Conservation (phyloP, 345 rosid genomes). For the Lagerstroemia speciosa region DNA sequence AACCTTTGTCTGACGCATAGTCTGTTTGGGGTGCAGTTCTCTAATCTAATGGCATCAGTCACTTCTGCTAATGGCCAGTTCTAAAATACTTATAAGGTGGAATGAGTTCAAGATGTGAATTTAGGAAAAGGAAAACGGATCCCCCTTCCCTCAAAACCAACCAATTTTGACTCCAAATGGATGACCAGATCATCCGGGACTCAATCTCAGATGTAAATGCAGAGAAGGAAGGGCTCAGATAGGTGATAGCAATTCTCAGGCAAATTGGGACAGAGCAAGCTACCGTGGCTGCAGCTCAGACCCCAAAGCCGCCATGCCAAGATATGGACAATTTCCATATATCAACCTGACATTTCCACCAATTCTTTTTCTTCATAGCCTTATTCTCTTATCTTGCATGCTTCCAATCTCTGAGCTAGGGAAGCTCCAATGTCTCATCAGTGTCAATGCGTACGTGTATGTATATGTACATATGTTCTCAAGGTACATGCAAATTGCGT, state of each 20-base stretch:
- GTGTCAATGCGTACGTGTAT: neutral
- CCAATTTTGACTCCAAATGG: neutral
- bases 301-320: neutral
- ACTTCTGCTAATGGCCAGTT: constrained; percentile 37
- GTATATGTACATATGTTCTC: neutral
- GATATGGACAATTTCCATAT: neutral
- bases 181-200: too few species aligned
- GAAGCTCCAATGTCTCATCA: neutral
- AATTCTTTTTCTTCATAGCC: neutral
- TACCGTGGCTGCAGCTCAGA: neutral
- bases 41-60: constrained; percentile 43
- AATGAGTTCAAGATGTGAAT: constrained; percentile 7
- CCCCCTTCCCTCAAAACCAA: neutral
- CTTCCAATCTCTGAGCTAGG: neutral
- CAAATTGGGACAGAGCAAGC: neutral
- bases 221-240: neutral
- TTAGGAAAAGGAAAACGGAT: neutral
- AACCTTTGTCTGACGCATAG: constrained; percentile 85
- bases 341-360: neutral
- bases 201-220: too few species aligned
- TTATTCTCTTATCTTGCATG: neutral
- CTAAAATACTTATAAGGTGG: constrained; percentile 19
- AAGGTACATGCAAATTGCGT: neutral
- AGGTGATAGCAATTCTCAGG: neutral
- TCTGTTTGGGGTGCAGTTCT: constrained; percentile 68